A percentile compares a stretch with the other conserved stretches of the same genome.
Evolutionary conservation across 805 yeast genomes (phyloP).

Genomic region (Kazachstania kunashirensis): DNA sequence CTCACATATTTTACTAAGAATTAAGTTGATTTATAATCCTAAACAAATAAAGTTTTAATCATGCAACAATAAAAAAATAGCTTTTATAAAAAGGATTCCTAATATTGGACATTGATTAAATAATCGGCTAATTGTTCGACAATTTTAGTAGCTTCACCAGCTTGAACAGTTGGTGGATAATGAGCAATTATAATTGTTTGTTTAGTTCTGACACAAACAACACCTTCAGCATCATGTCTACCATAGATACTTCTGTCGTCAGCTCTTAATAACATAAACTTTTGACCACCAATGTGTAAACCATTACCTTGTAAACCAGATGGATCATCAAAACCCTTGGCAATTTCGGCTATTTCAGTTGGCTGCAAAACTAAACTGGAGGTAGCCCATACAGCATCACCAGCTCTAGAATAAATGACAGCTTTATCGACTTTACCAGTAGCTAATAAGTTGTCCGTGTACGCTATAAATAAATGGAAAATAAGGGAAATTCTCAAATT

Average conservation of each 20-base stretch:
- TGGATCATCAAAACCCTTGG: conserved; percentile 73
- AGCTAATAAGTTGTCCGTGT: conserved; percentile 84
- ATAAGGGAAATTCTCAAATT: too few species aligned
- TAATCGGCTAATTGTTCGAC: conserved; percentile 96
- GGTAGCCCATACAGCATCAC: conserved; percentile 91
- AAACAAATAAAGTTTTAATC: too few species aligned
- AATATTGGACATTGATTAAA: conserved; percentile 79
- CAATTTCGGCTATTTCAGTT: conserved; percentile 64
- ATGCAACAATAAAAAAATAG: too few species aligned
- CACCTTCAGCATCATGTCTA: conserved; percentile 80
- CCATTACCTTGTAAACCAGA: conserved; percentile 75
- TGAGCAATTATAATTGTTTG: conserved; percentile 92
- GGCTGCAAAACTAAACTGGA: conserved; percentile 55
- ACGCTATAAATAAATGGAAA: conserved; percentile 52
- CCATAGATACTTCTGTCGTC: conserved; percentile 93
- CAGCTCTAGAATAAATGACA: conserved; percentile 87
- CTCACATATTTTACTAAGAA: too few species aligned
- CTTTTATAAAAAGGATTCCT: conserved; percentile 12
- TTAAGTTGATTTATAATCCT: too few species aligned
- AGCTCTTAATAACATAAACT: conserved; percentile 80
- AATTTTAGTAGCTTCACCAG: conserved; percentile 90
- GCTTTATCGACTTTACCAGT: conserved; percentile 89
- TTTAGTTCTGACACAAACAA: conserved; percentile 83
- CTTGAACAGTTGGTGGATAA: conserved; percentile 81
- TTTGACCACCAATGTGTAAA: conserved; percentile 72